These are phyloP conservation scores for Bjerkandera adusta DNA, from an alignment of 1,284 basidiomycete genomes.

Conservation along the genomic window DNA sequence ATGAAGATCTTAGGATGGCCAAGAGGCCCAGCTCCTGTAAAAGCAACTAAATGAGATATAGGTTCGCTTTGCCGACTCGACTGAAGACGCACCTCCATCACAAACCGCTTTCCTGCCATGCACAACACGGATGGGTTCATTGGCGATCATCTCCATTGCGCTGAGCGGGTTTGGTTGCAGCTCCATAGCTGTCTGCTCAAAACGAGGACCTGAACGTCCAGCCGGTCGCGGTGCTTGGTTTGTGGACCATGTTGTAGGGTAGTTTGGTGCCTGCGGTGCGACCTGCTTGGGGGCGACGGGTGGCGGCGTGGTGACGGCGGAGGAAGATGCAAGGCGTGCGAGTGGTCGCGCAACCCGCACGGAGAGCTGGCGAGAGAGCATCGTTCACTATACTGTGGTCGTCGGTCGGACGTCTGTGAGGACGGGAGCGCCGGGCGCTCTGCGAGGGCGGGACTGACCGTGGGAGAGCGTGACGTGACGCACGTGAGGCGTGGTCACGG, in stretches of 20 bases:
- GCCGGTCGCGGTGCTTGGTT: conserved; percentile 65
- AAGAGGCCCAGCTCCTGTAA: conserved; percentile 86
- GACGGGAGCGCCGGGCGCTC: conserved; percentile 15
- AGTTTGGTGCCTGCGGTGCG: conserved; percentile 76
- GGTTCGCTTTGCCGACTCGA: background rate
- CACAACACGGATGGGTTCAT: conserved; percentile 85
- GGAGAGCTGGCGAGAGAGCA: conserved; percentile 37
- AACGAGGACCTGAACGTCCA: conserved; percentile 65
- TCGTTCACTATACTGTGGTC: conserved; percentile 17
- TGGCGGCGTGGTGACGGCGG: conserved; percentile 24
- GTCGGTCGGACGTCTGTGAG: conserved; percentile 16
- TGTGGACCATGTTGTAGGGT: conserved; percentile 74
- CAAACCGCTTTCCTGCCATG: conserved; percentile 84
- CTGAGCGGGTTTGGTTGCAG: conserved; percentile 89
- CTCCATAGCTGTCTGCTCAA: conserved; percentile 88
- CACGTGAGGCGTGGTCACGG: conserved; percentile 11
- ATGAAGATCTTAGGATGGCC: conserved; percentile 98
- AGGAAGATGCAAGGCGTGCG: conserved; percentile 33
- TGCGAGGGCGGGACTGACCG: conserved; percentile 15
- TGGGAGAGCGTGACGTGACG: conserved; percentile 22
- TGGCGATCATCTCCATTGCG: conserved; percentile 86
- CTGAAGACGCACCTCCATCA: conserved; percentile 79
- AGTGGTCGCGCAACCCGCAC: conserved; percentile 29
- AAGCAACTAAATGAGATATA: conserved; percentile 6
- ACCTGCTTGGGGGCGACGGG: conserved; percentile 33